These are phyloP conservation scores for Neopestalotiopsis rosae DNA, from an alignment of 2,329 filamentous ascomycete species.

Conservation along the genomic window DNA sequence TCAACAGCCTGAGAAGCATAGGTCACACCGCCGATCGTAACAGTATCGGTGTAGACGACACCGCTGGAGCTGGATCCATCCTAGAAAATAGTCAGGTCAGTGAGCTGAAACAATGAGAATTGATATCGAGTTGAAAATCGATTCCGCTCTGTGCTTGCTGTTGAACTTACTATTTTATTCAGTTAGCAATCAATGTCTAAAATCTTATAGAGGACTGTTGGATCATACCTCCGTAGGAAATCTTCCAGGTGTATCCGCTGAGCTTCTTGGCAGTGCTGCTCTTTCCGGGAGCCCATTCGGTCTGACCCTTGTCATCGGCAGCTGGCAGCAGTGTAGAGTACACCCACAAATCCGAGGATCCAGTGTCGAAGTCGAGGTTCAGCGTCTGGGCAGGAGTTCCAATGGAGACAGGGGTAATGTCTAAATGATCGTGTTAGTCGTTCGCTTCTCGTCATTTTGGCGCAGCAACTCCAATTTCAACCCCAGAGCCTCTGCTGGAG, in stretches of 20 bases:
- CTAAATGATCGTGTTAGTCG: not conserved
- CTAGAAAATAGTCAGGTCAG: too few species aligned
- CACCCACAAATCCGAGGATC: constrained; percentile 35
- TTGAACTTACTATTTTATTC: too few species aligned
- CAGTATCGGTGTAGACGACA: constrained; percentile 30
- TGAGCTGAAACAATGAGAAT: too few species aligned
- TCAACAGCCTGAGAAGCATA: constrained; percentile 27
- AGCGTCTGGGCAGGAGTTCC: constrained; percentile 31
- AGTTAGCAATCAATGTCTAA: too few species aligned
- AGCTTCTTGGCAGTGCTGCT: constrained; percentile 27
- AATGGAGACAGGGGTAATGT: constrained; percentile 27
- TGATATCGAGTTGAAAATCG: too few species aligned
- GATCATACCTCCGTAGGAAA: constrained; percentile 26
- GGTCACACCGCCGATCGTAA: constrained; percentile 26
- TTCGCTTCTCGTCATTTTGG: not conserved
- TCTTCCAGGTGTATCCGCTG: constrained; percentile 25
- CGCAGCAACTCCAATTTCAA: not conserved
- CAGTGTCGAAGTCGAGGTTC: constrained; percentile 34
- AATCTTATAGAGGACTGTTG: too few species aligned
- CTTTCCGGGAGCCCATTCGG: constrained; percentile 27
- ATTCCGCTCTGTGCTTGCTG: too few species aligned
- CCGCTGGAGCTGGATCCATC: constrained; percentile 32
- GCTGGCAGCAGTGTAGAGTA: constrained; percentile 27
- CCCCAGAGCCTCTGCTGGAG: not conserved
- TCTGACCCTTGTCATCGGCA: constrained; percentile 26